Evolutionary conservation across 139 green algal species (phyloP).

Genomic region (Auxenochlorella pyrenoidosa): DNA sequence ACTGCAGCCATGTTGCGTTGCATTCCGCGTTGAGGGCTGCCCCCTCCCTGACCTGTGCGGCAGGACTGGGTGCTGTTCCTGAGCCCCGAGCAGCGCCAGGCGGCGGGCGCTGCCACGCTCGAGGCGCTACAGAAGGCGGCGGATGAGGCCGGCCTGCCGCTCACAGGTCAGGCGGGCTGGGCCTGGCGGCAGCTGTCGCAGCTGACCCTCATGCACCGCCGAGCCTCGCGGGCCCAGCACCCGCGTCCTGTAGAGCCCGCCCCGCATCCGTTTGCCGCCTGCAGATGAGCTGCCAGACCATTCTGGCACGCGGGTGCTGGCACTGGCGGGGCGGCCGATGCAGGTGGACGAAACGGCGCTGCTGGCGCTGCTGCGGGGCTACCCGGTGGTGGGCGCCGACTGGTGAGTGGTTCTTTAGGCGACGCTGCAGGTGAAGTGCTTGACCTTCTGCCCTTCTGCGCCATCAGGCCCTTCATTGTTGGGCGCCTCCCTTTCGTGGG

Average conservation of each 20-base stretch:
- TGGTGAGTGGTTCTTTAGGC: neutral
- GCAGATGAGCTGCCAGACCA: constrained; percentile 30
- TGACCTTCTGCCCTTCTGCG: too few species aligned
- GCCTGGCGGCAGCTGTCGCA: neutral
- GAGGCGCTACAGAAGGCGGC: neutral
- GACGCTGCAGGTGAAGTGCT: too few species aligned
- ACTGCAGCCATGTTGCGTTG: neutral
- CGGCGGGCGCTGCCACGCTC: neutral
- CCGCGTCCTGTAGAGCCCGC: neutral
- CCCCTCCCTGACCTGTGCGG: neutral
- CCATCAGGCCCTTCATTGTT: too few species aligned
- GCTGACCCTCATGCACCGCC: neutral
- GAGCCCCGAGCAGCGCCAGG: neutral
- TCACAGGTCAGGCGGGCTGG: neutral
- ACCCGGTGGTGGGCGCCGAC: neutral
- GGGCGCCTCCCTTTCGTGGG: too few species aligned
- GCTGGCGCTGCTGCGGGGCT: constrained; percentile 27
- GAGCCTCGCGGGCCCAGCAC: neutral
- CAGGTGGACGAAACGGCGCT: constrained; percentile 1
- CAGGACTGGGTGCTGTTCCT: constrained; percentile 37
- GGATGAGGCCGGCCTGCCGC: neutral
- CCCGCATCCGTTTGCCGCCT: neutral
- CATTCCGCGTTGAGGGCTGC: neutral
- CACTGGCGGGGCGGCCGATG: neutral
- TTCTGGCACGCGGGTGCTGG: constrained; percentile 13